Conservation (phyloP, 2,329 filamentous ascomycete genomes). For the Falciphora oryzae region DNA sequence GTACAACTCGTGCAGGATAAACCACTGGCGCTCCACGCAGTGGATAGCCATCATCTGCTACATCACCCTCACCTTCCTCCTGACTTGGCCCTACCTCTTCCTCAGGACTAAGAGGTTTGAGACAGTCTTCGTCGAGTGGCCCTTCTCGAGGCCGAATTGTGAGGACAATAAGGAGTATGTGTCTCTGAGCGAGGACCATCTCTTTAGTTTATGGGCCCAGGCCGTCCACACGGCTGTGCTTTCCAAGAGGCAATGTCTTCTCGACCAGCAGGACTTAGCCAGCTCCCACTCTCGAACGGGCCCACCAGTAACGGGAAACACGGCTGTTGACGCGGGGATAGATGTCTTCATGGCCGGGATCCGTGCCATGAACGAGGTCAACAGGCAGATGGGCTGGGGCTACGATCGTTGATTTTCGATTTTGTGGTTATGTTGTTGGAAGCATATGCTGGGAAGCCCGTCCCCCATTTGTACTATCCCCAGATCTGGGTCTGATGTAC, state of each 20-base stretch:
- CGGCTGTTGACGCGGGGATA: constrained; percentile 32
- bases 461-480: neutral
- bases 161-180: constrained; percentile 38
- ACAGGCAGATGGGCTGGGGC: constrained; percentile 50
- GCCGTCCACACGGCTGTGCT: constrained; percentile 55
- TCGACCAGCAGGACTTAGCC: constrained; percentile 53
- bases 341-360: constrained; percentile 43
- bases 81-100: constrained; percentile 66
- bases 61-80: constrained; percentile 60
- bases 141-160: constrained; percentile 37
- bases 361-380: constrained; percentile 45
- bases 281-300: constrained; percentile 33
- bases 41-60: constrained; percentile 63
- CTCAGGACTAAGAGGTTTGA: constrained; percentile 63
- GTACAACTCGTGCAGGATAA: constrained; percentile 57
- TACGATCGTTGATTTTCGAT: constrained; percentile 17
- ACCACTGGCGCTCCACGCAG: constrained; percentile 56
- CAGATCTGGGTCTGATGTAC: too few species aligned
- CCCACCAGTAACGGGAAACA: constrained; percentile 27
- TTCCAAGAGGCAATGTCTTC: constrained; percentile 46
- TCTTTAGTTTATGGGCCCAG: constrained; percentile 57
- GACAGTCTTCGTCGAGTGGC: constrained; percentile 57
- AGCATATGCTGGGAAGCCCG: neutral
- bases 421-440: neutral
- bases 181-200: constrained; percentile 50